A percentile compares a stretch with the other conserved stretches of the same genome.
These are phyloP conservation scores for Leptographium wingfieldii DNA, from an alignment of 2,329 filamentous ascomycete genomes.

Conservation along the genomic window DNA sequence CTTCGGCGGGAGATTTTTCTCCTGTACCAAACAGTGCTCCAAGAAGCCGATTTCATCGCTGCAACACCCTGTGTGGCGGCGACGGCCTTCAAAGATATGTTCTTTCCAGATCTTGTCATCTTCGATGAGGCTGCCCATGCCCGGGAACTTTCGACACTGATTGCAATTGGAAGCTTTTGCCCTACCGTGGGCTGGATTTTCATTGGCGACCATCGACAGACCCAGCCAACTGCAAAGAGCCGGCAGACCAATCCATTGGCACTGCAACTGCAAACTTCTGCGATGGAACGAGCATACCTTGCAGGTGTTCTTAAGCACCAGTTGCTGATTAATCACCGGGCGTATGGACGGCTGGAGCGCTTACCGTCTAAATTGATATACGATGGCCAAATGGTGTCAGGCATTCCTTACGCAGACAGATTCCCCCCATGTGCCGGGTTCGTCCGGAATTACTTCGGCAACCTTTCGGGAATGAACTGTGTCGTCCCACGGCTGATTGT, in stretches of 20 bases:
- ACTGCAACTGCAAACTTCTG: slow-evolving; percentile 14
- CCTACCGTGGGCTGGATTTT: slow-evolving; percentile 30
- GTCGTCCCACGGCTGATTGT: slow-evolving; percentile 26
- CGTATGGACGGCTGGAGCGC: slow-evolving; percentile 20
- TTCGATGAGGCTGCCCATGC: slow-evolving; percentile 55
- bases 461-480: slow-evolving; percentile 8
- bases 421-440: slow-evolving; percentile 9
- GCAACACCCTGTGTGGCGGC: slow-evolving; percentile 32
- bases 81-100: slow-evolving; percentile 32
- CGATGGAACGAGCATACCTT: slow-evolving; percentile 16
- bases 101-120: slow-evolving; percentile 73
- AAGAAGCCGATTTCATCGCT: slow-evolving; percentile 29
- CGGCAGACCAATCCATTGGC: slow-evolving; percentile 8
- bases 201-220: slow-evolving; percentile 32
- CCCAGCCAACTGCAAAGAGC: slow-evolving; percentile 25
- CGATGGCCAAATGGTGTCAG: slow-evolving; percentile 23
- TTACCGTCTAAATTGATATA: slow-evolving; percentile 31
- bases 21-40: slow-evolving; percentile 27
- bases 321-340: slow-evolving; percentile 19
- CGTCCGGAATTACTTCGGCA: slow-evolving; percentile 12
- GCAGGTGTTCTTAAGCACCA: slow-evolving; percentile 13
- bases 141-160: slow-evolving; percentile 31
- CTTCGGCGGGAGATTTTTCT: slow-evolving; percentile 17
- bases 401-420: slow-evolving; percentile 8
- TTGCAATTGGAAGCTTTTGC: slow-evolving; percentile 29